phyloP scores from a whole-genome alignment of 768 basidiomycete species.

The Daedalea quercina region DNA sequence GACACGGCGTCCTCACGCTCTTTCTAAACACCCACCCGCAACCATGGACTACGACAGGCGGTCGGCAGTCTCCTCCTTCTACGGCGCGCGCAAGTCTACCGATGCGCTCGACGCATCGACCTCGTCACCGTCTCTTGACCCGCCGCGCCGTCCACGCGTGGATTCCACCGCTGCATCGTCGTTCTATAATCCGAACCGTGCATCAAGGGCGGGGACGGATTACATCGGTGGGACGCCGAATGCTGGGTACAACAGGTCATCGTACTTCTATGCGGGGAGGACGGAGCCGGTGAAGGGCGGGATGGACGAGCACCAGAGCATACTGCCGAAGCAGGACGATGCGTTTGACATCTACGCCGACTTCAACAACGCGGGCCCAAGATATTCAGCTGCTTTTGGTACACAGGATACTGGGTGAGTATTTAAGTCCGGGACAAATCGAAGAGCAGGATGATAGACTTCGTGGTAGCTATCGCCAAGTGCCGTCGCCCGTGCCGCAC shows the following conservation, averaged over 20 bases:
- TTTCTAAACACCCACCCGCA: too few species aligned
- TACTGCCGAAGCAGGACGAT: slow-evolving; percentile 23
- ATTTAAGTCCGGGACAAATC: not conserved
- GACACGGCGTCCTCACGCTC: too few species aligned
- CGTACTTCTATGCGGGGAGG: slow-evolving; percentile 62
- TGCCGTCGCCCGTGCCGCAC: slow-evolving; percentile 14
- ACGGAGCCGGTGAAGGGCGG: slow-evolving; percentile 75
- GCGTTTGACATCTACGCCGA: slow-evolving; percentile 83
- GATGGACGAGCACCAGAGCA: slow-evolving; percentile 57
- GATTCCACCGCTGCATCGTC: slow-evolving; percentile 59
- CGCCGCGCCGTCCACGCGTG: slow-evolving; percentile 39
- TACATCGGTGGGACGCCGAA: slow-evolving; percentile 26
- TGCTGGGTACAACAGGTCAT: slow-evolving; percentile 70
- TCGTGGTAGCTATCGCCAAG: slow-evolving; percentile 18
- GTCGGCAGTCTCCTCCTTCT: slow-evolving; percentile 77
- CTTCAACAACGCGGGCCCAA: slow-evolving; percentile 82
- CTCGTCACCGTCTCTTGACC: slow-evolving; percentile 11
- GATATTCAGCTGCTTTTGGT: slow-evolving; percentile 65
- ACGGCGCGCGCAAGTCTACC: slow-evolving; percentile 56
- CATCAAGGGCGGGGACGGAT: slow-evolving; percentile 39
- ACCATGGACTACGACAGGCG: slow-evolving; percentile 73
- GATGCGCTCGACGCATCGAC: slow-evolving; percentile 49
- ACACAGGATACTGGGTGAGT: slow-evolving; percentile 35
- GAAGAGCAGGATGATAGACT: not conserved
- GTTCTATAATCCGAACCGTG: slow-evolving; percentile 41